phyloP scores from a whole-genome alignment of 495 filamentous ascomycete species.

The Podospora pseudoanserina region DNA sequence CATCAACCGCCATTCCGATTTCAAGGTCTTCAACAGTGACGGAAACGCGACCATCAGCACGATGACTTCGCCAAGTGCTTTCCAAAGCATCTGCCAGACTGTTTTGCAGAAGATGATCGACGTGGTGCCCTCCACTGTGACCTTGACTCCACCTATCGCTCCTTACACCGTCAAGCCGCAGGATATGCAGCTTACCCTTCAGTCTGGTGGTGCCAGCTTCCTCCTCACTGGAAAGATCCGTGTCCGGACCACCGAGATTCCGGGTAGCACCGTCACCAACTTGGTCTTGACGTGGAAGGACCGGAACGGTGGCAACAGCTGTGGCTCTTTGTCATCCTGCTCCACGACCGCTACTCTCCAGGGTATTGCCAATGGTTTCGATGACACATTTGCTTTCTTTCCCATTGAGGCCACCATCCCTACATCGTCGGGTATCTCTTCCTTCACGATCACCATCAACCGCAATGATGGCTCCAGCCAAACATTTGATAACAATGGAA shows the following conservation, averaged over 20 bases:
- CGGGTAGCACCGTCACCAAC: slow-evolving; percentile 31
- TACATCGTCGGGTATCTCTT: slow-evolving; percentile 43
- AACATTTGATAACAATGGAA: slow-evolving; percentile 47
- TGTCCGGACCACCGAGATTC: slow-evolving; percentile 40
- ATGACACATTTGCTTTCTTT: slow-evolving; percentile 56
- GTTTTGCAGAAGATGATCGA: slow-evolving; percentile 61
- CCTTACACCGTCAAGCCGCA: slow-evolving; percentile 60
- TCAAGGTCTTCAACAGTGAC: slow-evolving; percentile 55
- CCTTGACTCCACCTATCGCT: slow-evolving; percentile 49
- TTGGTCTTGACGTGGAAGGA: slow-evolving; percentile 85
- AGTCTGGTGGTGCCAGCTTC: slow-evolving; percentile 35
- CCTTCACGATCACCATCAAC: slow-evolving; percentile 42
- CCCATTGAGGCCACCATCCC: slow-evolving; percentile 39
- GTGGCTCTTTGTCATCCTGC: slow-evolving; percentile 38
- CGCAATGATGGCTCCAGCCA: slow-evolving; percentile 40
- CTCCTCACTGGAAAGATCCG: slow-evolving; percentile 42
- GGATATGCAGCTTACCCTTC: slow-evolving; percentile 45
- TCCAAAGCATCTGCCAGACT: slow-evolving; percentile 44
- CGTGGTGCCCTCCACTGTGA: slow-evolving; percentile 50
- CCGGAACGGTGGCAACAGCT: slow-evolving; percentile 87
- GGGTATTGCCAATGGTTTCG: slow-evolving; percentile 53
- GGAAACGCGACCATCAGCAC: slow-evolving; percentile 51
- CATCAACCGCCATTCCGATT: slow-evolving; percentile 49
- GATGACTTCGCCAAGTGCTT: slow-evolving; percentile 44
- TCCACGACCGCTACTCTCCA: slow-evolving; percentile 42